Evolutionary conservation across 2,329 filamentous ascomycete species (phyloP).

Genomic region (Aspergillus neotritici): DNA sequence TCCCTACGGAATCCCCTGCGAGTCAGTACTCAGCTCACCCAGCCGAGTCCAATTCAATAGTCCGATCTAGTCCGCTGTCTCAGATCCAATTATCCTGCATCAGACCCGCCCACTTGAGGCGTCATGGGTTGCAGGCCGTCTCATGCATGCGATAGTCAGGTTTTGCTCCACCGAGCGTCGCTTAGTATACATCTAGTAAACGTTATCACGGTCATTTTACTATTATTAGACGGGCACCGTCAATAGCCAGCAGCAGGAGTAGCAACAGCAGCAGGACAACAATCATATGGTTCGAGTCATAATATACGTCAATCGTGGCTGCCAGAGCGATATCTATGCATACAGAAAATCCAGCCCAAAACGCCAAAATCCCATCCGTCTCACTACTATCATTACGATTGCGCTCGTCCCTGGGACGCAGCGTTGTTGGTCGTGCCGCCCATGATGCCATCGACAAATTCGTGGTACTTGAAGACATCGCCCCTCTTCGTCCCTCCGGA

Average conservation of each 20-base stretch:
- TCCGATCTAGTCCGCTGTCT: too few relatives aligned
- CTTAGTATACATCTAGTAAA: too few relatives aligned
- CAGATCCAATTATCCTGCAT: background rate
- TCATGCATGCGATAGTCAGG: too few relatives aligned
- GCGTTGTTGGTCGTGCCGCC: slow-evolving; percentile 42
- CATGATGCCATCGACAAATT: slow-evolving; percentile 72
- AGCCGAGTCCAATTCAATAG: too few relatives aligned
- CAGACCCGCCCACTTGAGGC: background rate
- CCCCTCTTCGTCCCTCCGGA: slow-evolving; percentile 58
- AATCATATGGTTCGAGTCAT: background rate
- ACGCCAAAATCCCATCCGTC: slow-evolving; percentile 8
- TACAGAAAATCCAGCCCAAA: slow-evolving; percentile 2
- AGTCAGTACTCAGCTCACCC: too few relatives aligned
- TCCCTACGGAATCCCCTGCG: too few relatives aligned
- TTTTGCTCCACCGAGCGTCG: too few relatives aligned
- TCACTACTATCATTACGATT: slow-evolving; percentile 10
- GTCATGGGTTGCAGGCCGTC: background rate
- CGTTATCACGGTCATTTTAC: too few relatives aligned
- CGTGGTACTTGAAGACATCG: slow-evolving; percentile 89
- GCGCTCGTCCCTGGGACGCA: slow-evolving; percentile 18
- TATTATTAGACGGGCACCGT: too few relatives aligned
- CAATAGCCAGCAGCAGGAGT: too few relatives aligned
- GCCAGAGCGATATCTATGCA: slow-evolving; percentile 3
- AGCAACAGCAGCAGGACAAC: background rate
- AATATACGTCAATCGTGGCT: background rate